Conservation (phyloP, 1,284 basidiomycete genomes). For the Tilletia caries region DNA sequence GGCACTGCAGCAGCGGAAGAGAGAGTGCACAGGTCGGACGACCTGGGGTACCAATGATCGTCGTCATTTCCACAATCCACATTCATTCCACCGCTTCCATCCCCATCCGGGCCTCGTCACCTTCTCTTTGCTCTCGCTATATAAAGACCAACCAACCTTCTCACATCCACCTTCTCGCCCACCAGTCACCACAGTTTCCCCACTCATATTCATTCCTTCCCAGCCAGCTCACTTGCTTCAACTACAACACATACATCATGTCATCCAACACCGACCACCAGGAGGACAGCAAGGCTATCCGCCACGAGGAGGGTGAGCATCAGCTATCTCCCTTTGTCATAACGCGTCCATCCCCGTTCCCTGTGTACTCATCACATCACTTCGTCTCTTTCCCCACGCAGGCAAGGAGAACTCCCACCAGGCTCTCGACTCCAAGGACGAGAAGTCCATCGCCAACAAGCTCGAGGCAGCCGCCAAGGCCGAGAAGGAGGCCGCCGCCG, state of each 20-base stretch:
- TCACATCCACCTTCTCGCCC: too few species aligned
- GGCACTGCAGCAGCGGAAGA: background rate
- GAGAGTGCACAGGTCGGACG: background rate
- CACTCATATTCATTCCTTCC: background rate
- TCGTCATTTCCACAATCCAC: background rate
- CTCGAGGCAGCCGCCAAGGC: slow-evolving; percentile 45
- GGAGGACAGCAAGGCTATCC: background rate
- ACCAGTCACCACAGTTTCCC: too few species aligned
- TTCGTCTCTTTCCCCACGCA: background rate
- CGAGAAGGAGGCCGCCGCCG: slow-evolving; percentile 32
- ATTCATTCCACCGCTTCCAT: background rate
- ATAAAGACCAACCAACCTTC: background rate
- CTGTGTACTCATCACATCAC: background rate
- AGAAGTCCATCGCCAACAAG: slow-evolving; percentile 49
- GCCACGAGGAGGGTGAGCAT: slow-evolving; percentile 11
- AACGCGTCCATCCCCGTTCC: background rate
- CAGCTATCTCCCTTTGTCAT: background rate
- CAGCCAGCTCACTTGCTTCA: too few species aligned
- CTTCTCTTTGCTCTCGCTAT: too few species aligned
- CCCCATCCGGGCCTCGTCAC: too few species aligned
- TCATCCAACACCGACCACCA: background rate
- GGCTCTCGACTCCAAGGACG: slow-evolving; percentile 40
- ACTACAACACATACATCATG: too few species aligned
- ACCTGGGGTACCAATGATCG: slow-evolving; percentile 2
- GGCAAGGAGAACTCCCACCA: slow-evolving; percentile 43